phyloP scores from a whole-genome alignment of 2,329 filamentous ascomycete genomes.

The Alternaria sp. region DNA sequence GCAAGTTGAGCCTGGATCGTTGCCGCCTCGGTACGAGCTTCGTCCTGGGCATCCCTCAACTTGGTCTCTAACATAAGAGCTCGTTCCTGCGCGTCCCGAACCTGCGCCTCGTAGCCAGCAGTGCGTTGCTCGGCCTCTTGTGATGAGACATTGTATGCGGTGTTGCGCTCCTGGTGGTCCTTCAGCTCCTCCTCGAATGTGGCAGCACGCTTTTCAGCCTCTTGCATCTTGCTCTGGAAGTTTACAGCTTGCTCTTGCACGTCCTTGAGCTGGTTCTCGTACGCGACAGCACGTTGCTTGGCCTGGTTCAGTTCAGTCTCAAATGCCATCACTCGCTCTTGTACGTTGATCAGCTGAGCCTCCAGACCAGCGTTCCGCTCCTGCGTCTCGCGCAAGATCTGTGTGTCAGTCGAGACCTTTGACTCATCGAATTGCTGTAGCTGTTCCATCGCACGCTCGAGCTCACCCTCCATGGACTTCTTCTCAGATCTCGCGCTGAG shows the following conservation, averaged over 20 bases:
- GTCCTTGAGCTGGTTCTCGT: constrained; percentile 43
- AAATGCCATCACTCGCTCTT: constrained; percentile 42
- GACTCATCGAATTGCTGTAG: constrained; percentile 39
- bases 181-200: constrained; percentile 38
- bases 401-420: constrained; percentile 26
- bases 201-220: constrained; percentile 34
- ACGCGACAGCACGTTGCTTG: constrained; percentile 36
- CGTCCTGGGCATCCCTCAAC: constrained; percentile 40
- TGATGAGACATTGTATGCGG: constrained; percentile 26
- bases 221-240: constrained; percentile 40
- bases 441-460: constrained; percentile 44
- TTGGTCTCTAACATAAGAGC: constrained; percentile 43
- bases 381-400: constrained; percentile 36
- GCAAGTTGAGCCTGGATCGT: constrained; percentile 47
- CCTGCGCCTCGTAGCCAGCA: constrained; percentile 40
- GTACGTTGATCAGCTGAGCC: constrained; percentile 40
- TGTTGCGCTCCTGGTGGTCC: constrained; percentile 38
- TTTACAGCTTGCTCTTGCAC: constrained; percentile 38
- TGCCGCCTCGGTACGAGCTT: constrained; percentile 42
- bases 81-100: constrained; percentile 41
- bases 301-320: constrained; percentile 36
- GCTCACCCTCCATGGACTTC: constrained; percentile 44
- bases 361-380: constrained; percentile 44
- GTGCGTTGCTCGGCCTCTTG: constrained; percentile 31
- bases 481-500: constrained; percentile 45